Evolutionary conservation across 2,329 filamentous ascomycete genomes (phyloP).

Genomic region (Phaeosphaeriaceae sp.): DNA sequence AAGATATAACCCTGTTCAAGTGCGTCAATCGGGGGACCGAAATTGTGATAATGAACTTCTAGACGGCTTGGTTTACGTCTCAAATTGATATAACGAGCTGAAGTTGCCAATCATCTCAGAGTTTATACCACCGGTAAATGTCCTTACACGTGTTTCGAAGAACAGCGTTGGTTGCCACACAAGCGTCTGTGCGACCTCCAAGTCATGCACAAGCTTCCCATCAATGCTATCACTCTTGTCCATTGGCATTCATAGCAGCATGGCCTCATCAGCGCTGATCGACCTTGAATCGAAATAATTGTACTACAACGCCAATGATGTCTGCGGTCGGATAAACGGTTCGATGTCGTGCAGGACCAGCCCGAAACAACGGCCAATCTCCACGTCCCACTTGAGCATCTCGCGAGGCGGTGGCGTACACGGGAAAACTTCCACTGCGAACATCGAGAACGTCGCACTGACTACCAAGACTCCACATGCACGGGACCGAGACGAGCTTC

Average conservation of each 20-base stretch:
- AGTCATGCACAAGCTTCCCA: background rate
- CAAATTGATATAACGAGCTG: background rate
- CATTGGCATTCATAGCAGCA: background rate
- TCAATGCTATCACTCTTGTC: background rate
- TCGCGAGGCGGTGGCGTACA: background rate
- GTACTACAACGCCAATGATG: background rate
- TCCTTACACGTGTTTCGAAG: background rate
- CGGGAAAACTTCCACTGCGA: conserved; percentile 1
- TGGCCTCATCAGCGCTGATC: background rate
- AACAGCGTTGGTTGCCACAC: background rate
- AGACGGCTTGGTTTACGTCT: background rate
- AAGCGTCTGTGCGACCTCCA: background rate
- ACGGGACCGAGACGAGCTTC: background rate
- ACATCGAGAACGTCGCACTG: background rate
- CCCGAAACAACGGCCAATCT: conserved; percentile 2
- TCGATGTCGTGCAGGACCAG: conserved; percentile 1
- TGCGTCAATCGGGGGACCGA: background rate
- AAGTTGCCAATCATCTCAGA: background rate
- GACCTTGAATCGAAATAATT: background rate
- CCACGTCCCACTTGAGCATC: conserved; percentile 1
- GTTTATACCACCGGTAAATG: background rate
- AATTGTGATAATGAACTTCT: background rate
- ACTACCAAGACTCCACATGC: background rate
- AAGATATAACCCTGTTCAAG: background rate
- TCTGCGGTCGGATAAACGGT: background rate